These are phyloP conservation scores for Eragrostis nindensis DNA, from an alignment of 176 grass and related monocot species.

Conservation along the genomic window DNA sequence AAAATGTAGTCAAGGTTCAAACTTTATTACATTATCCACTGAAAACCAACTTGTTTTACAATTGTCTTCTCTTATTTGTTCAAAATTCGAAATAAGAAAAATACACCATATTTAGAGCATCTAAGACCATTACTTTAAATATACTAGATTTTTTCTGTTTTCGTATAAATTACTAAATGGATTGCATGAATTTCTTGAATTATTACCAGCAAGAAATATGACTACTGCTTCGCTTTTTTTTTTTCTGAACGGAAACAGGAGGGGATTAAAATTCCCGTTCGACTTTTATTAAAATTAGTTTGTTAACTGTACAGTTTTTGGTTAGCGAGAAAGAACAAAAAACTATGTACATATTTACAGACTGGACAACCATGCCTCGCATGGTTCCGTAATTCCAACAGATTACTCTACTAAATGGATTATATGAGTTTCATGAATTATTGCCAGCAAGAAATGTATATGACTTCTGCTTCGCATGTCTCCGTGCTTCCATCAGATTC, in stretches of 20 bases:
- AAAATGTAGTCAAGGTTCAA: constrained; percentile 15
- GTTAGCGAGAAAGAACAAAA: too few relatives aligned
- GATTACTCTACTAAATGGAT: background rate
- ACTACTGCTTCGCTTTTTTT: background rate
- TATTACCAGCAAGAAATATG: too few relatives aligned
- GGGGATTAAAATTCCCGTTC: too few relatives aligned
- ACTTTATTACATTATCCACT: background rate
- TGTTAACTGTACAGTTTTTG: too few relatives aligned
- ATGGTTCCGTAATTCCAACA: too few relatives aligned
- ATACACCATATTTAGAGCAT: background rate
- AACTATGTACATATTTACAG: too few relatives aligned
- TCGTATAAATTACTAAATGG: constrained; percentile 3
- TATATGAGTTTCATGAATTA: background rate
- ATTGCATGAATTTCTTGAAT: background rate
- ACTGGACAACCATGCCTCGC: too few relatives aligned
- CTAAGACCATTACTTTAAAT: background rate
- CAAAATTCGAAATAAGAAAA: constrained; percentile 3
- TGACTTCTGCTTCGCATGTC: background rate
- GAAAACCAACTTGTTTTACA: background rate
- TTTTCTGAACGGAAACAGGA: too few relatives aligned
- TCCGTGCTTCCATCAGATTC: background rate
- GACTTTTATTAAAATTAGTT: too few relatives aligned
- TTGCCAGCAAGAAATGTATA: too few relatives aligned
- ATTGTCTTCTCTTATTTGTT: background rate
- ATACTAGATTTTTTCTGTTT: background rate